These are phyloP conservation scores for Cryptosporidium sp. DNA, from an alignment of 169 alveolate genomes.

Conservation along the genomic window DNA sequence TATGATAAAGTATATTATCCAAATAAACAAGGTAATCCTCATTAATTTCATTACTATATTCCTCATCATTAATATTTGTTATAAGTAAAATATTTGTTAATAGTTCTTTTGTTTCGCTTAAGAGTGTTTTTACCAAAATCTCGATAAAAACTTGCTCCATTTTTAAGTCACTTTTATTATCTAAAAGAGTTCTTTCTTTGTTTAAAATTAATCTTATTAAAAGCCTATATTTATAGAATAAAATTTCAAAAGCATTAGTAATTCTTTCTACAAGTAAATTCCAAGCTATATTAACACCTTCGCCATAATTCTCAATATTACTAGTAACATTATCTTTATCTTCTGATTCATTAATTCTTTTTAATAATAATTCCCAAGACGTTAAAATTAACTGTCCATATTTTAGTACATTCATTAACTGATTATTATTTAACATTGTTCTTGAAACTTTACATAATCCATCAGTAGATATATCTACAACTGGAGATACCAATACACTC, in stretches of 20 bases:
- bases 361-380: conserved; percentile 62
- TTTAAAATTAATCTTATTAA: conserved; percentile 31
- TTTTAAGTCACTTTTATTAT: conserved; percentile 3
- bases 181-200: not conserved
- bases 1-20: conserved; percentile 21
- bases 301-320: conserved; percentile 28
- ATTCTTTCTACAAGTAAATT: conserved; percentile 8
- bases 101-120: conserved; percentile 58
- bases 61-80: conserved; percentile 32
- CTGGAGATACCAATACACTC: conserved; percentile 55
- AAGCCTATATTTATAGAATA: conserved; percentile 38
- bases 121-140: conserved; percentile 3
- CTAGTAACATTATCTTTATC: not conserved
- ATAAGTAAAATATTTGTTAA: conserved; percentile 22
- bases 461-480: conserved; percentile 30
- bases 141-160: conserved; percentile 26
- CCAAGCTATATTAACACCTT: conserved; percentile 54
- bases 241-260: conserved; percentile 11
- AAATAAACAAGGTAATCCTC: conserved; percentile 39
- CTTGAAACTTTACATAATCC: conserved; percentile 42
- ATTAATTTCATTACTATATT: conserved; percentile 9
- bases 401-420: conserved; percentile 32
- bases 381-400: conserved; percentile 35
- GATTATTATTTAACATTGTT: conserved; percentile 35
- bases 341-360: conserved; percentile 41